These are phyloP conservation scores for Aureococcus anophagefferens DNA, from an alignment of 108 stramenopile genomes.

Conservation along the genomic window DNA sequence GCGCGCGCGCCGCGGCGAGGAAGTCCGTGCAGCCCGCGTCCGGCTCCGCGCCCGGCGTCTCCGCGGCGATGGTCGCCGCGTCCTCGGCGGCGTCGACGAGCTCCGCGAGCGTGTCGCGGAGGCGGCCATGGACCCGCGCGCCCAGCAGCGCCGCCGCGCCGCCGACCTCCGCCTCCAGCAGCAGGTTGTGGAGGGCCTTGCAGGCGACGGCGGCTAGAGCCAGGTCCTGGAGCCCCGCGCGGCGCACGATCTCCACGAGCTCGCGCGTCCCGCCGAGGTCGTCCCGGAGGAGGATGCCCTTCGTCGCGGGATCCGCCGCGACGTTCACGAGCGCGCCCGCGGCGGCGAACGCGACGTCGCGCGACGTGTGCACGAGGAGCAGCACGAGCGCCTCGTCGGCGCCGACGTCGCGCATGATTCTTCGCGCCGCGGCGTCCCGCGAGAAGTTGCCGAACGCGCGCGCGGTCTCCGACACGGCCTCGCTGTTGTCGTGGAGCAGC, in stretches of 20 bases:
- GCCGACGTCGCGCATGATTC: conserved; percentile 6
- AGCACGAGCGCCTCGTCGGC: conserved; percentile 33
- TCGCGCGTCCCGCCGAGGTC: background rate
- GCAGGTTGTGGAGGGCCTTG: conserved; percentile 32
- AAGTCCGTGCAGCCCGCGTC: background rate
- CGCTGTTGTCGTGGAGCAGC: conserved; percentile 29
- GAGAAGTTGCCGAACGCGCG: conserved; percentile 41
- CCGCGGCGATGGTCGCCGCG: background rate
- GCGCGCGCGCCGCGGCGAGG: background rate
- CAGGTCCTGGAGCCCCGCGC: conserved; percentile 18
- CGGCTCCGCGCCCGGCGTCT: background rate
- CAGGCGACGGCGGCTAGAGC: conserved; percentile 17
- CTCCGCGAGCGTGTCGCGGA: conserved; percentile 14
- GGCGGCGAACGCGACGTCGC: conserved; percentile 30
- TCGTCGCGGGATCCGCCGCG: conserved; percentile 15
- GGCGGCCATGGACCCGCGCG: background rate
- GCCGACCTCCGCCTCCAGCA: conserved; percentile 7
- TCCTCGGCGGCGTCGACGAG: conserved; percentile 13
- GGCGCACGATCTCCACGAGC: conserved; percentile 20
- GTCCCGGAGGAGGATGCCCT: conserved; percentile 9
- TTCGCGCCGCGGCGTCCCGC: conserved; percentile 16
- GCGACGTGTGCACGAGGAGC: conserved; percentile 21
- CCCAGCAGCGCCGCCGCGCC: background rate
- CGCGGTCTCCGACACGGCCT: conserved; percentile 37
- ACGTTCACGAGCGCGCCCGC: conserved; percentile 33